Evolutionary conservation across 371 early-diverging fungal species (phyloP).

Genomic region (Funneliformis caledonium): DNA sequence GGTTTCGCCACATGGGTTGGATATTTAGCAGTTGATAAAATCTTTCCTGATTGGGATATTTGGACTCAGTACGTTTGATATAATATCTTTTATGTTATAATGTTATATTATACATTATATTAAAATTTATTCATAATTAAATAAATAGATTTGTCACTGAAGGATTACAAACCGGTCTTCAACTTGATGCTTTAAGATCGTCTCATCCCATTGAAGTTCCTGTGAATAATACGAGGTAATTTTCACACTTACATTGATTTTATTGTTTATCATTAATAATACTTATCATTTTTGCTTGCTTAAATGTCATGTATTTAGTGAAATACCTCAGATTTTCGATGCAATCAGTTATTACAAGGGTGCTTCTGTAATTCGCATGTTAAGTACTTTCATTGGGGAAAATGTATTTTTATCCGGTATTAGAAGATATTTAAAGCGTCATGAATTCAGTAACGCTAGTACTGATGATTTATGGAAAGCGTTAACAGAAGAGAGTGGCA

Average conservation of each 20-base stretch:
- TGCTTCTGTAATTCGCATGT: slow-evolving; percentile 92
- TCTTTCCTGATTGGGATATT: slow-evolving; percentile 80
- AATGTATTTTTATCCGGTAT: slow-evolving; percentile 78
- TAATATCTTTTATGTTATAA: not conserved
- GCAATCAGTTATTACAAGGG: slow-evolving; percentile 90
- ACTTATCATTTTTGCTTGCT: not conserved
- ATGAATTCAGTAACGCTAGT: slow-evolving; percentile 82
- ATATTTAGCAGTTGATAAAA: slow-evolving; percentile 75
- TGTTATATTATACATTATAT: not conserved
- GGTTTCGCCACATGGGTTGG: slow-evolving; percentile 97
- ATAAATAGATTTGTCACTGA: slow-evolving; percentile 64
- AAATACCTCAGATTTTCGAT: slow-evolving; percentile 87
- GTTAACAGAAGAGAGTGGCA: slow-evolving; percentile 69
- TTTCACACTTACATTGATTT: not conserved
- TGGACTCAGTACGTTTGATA: slow-evolving; percentile 58
- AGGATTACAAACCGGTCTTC: slow-evolving; percentile 72
- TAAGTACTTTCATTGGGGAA: slow-evolving; percentile 78
- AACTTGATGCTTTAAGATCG: slow-evolving; percentile 79
- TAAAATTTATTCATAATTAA: not conserved
- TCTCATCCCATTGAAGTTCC: slow-evolving; percentile 93
- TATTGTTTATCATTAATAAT: not conserved
- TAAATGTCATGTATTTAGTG: slow-evolving; percentile 44
- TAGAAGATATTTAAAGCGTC: slow-evolving; percentile 76
- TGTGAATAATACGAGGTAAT: slow-evolving; percentile 67
- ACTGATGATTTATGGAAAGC: slow-evolving; percentile 89